Evolutionary conservation across 2,329 filamentous ascomycete genomes (phyloP).

Genomic region (Pleurostoma richardsiae): DNA sequence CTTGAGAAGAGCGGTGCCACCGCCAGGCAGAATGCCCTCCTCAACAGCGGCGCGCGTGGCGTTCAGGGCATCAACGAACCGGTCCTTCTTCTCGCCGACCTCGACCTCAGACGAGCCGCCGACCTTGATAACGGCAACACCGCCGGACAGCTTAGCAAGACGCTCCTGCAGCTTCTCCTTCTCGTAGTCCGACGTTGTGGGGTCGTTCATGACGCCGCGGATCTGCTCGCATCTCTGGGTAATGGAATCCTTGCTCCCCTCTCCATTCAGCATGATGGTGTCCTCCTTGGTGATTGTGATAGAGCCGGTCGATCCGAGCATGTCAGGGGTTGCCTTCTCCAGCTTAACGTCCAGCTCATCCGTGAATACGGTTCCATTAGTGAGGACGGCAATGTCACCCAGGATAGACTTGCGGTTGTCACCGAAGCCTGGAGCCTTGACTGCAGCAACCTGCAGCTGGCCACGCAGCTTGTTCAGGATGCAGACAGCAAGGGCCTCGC

Average conservation of each 20-base stretch:
- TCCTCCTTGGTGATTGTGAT: constrained; percentile 99
- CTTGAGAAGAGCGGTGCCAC: constrained; percentile 97
- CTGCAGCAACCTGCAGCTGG: constrained; percentile 95
- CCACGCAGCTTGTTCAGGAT: constrained; percentile 99
- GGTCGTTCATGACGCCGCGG: constrained; percentile 91
- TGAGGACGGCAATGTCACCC: constrained; percentile 90
- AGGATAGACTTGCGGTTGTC: constrained; percentile 99
- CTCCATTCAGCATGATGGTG: constrained; percentile 96
- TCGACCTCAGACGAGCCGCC: constrained; percentile 97
- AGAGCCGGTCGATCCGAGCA: constrained; percentile 94
- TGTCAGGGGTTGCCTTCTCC: constrained; percentile 92
- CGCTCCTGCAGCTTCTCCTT: constrained; percentile 99
- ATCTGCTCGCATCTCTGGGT: constrained; percentile 98
- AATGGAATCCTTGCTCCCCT: constrained; percentile 90
- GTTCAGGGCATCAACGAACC: constrained; percentile 96
- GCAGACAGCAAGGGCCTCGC: constrained; percentile 96
- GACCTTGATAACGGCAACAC: constrained; percentile 99
- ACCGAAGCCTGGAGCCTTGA: constrained; percentile 98
- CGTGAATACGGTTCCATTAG: constrained; percentile 95
- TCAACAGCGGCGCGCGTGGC: constrained; percentile 97
- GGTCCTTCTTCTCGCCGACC: constrained; percentile 99
- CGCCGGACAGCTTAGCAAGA: constrained; percentile 97
- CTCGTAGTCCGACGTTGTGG: constrained; percentile 96
- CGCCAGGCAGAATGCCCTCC: constrained; percentile 97
- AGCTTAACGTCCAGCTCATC: constrained; percentile 99